Evolutionary conservation across 768 basidiomycete species (phyloP), one percentile per base, ranked within the genome.

Genomic region (Collybiopsis luxurians): DNA sequence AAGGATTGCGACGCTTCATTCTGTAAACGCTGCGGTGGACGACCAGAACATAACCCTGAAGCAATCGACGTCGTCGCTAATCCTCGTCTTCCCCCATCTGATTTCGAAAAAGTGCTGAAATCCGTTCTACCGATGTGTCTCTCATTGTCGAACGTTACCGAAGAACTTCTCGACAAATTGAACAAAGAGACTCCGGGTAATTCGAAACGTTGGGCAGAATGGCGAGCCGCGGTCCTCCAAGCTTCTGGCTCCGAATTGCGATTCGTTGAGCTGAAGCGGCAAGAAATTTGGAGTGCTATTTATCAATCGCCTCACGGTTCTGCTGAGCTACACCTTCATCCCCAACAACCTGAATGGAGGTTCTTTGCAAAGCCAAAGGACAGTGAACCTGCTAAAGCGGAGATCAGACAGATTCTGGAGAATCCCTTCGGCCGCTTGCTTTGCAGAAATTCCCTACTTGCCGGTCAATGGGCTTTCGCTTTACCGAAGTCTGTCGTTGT

Each of bases 111-210:
- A 65, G 78, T 82, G 60, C 78, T 96, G 53, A 95, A 92, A 68
- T 80, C 87, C 1, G 76, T 82, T 4, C 79, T 98, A 15, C 95
- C 95, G 0, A 98, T 97, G 95, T 88, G 86, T 51, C 72, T 98
- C 26, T 73, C 79, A 15, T 67, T 96, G 34, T 66, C 76, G 0
- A 72, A 71, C 17, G 72, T 90, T 50, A 79, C 77, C 1, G 66
- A 75, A 50, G 69, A 74, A 3, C 68, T 84, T 2, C 77, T 96
- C 3, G 77, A 86, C 30, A 62, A 62, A 4, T 69, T 89, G 13
- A 81, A 76, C 60, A 64, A 69, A 4, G 45, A 73, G 4, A 69
- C 75, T 4, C 71, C 68, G 2, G 61, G 75, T 17, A 60, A 83
- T 0, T 73, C 79, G 19, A 77, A 75, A 11, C 79, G 80, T 23